A percentile compares a stretch with the other conserved stretches of the same genome.
These are phyloP conservation scores for Azolla pinnata DNA, from an alignment of 75 land plant species.

Conservation along the genomic window DNA sequence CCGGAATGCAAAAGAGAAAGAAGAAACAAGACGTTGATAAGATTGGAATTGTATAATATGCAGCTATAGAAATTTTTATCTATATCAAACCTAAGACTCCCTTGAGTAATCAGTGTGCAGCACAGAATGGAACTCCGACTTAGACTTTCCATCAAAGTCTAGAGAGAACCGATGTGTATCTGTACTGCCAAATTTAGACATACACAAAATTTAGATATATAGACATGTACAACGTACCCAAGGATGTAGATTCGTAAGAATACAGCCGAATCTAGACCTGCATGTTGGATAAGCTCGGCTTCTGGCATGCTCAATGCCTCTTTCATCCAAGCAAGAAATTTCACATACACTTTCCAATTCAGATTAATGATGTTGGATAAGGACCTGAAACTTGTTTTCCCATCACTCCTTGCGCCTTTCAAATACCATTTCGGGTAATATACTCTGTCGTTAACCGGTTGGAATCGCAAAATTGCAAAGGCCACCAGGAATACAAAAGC, in stretches of 20 bases:
- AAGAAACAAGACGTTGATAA: no score
- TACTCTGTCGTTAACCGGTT: slow-evolving; percentile 48
- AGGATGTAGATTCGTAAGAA: slow-evolving; percentile 47
- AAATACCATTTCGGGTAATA: slow-evolving; percentile 57
- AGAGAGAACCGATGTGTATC: no score
- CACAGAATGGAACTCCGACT: no score
- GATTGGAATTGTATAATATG: no score
- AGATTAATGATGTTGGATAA: slow-evolving; percentile 45
- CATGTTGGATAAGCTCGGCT: slow-evolving; percentile 54
- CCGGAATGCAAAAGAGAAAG: no score
- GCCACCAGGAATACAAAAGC: slow-evolving; percentile 33
- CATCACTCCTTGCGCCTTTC: slow-evolving; percentile 30
- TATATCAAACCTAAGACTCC: no score
- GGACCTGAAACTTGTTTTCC: slow-evolving; percentile 2
- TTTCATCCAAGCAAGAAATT: slow-evolving; percentile 53
- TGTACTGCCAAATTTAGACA: no score
- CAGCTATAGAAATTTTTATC: no score
- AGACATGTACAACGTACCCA: slow-evolving; percentile 58
- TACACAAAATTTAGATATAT: no score
- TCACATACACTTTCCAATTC: slow-evolving; percentile 36
- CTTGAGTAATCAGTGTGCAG: no score
- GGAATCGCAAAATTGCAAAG: slow-evolving; percentile 45
- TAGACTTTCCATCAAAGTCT: no score
- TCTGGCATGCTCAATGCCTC: slow-evolving; percentile 61
- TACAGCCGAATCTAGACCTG: slow-evolving; percentile 66